Percentiles rank a stretch among this genome's conserved stretches.
Evolutionary conservation across 768 basidiomycete genomes (phyloP).

Genomic region (Naganishia vaughanmartiniae): DNA sequence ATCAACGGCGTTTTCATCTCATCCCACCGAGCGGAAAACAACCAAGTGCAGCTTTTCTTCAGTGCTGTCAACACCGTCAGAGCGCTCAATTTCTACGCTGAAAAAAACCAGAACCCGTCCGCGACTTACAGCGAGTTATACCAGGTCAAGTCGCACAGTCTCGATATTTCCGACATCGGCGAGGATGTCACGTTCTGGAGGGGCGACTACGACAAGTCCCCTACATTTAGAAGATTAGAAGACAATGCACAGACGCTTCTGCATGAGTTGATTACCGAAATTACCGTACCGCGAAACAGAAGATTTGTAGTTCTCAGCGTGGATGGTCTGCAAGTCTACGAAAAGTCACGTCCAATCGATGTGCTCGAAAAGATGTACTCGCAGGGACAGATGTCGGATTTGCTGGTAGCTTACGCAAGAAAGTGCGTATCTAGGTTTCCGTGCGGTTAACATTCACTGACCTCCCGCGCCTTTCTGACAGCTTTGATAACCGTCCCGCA

Average conservation of each 20-base stretch:
- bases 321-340: conserved; percentile 73
- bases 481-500: conserved; percentile 64
- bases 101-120: conserved; percentile 19
- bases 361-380: conserved; percentile 69
- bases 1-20: conserved; percentile 17
- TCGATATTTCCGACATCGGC: conserved; percentile 9
- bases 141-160: neutral
- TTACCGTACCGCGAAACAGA: conserved; percentile 68
- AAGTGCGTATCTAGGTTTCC: neutral
- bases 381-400: conserved; percentile 63
- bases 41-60: conserved; percentile 16
- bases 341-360: conserved; percentile 77
- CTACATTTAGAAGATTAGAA: conserved; percentile 7
- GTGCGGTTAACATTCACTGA: neutral
- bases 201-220: conserved; percentile 13
- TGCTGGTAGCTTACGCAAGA: conserved; percentile 56
- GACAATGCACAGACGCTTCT: conserved; percentile 11
- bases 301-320: conserved; percentile 80
- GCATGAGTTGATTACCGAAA: conserved; percentile 72
- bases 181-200: conserved; percentile 17
- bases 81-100: conserved; percentile 21
- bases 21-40: conserved; percentile 7
- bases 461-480: neutral
- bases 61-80: conserved; percentile 20
- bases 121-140: conserved; percentile 9